These are phyloP conservation scores for Diddensiella santjacobensis DNA, from an alignment of 805 yeast species.

Conservation along the genomic window DNA sequence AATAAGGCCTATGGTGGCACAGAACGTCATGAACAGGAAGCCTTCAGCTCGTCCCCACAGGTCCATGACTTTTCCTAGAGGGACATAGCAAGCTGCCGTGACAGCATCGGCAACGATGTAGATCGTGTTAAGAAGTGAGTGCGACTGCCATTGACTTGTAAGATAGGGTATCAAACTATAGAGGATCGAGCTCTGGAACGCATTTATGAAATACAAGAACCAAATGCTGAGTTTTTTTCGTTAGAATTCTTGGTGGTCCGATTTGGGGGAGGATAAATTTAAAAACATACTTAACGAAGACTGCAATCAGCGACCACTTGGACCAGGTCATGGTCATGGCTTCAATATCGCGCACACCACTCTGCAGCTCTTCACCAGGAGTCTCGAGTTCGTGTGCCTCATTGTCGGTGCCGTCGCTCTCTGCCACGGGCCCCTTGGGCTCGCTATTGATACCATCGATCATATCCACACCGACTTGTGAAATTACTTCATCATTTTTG, in stretches of 20 bases:
- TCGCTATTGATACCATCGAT: not conserved
- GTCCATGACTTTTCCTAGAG: slow-evolving; percentile 50
- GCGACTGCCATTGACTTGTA: slow-evolving; percentile 26
- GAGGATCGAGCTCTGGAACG: slow-evolving; percentile 32
- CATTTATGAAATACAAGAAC: slow-evolving; percentile 34
- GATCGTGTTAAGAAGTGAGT: slow-evolving; percentile 34
- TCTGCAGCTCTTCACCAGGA: slow-evolving; percentile 1
- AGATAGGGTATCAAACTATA: slow-evolving; percentile 26
- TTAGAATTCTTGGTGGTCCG: not conserved
- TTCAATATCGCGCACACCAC: slow-evolving; percentile 30
- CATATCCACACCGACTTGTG: not conserved
- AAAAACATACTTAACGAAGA: slow-evolving; percentile 27
- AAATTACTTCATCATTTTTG: not conserved
- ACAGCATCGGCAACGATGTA: slow-evolving; percentile 17
- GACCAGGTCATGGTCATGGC: slow-evolving; percentile 34
- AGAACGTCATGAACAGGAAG: slow-evolving; percentile 42
- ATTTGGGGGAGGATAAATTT: not conserved
- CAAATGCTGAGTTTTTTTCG: slow-evolving; percentile 1
- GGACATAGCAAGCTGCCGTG: slow-evolving; percentile 11
- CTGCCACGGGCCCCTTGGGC: not conserved
- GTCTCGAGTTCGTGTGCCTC: not conserved
- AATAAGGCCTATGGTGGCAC: slow-evolving; percentile 54
- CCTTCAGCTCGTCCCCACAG: slow-evolving; percentile 54
- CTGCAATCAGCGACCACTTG: slow-evolving; percentile 26
- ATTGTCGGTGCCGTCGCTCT: not conserved